Conservation (phyloP, 73 alveolate species). For the Urostyla sp. region DNA sequence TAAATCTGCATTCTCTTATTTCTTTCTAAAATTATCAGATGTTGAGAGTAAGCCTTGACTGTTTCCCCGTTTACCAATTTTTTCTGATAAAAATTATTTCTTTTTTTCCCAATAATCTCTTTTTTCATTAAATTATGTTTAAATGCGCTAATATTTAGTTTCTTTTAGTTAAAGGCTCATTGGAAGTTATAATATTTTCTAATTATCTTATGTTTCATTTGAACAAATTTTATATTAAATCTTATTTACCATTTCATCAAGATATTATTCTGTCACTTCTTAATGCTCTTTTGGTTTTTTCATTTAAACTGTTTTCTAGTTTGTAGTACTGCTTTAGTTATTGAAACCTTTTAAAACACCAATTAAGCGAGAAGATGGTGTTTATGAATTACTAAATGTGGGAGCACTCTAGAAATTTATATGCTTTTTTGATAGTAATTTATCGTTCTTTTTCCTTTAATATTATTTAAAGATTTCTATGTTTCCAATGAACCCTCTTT, state of each 20-base stretch:
- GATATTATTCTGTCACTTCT: constrained; percentile 15
- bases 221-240: not conserved
- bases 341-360: not conserved
- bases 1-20: constrained; percentile 11
- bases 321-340: not conserved
- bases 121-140: not conserved
- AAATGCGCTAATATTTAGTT: constrained; percentile 8
- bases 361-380: constrained; percentile 5
- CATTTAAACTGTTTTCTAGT: not conserved
- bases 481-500: constrained; percentile 20
- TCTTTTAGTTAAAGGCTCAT: not conserved
- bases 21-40: constrained; percentile 22
- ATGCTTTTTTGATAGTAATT: not conserved
- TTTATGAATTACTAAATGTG: not conserved
- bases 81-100: not conserved
- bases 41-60: not conserved
- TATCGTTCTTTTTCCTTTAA: not conserved
- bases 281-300: not conserved
- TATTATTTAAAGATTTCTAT: not conserved
- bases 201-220: not conserved
- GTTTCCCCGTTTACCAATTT: not conserved
- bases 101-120: constrained; percentile 44
- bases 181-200: not conserved
- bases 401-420: not conserved
- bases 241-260: not conserved